Percentiles rank a stretch among this genome's conserved stretches.
phyloP scores from a whole-genome alignment of 2,329 filamentous ascomycete species.

The Fusarium sarcochroum region DNA sequence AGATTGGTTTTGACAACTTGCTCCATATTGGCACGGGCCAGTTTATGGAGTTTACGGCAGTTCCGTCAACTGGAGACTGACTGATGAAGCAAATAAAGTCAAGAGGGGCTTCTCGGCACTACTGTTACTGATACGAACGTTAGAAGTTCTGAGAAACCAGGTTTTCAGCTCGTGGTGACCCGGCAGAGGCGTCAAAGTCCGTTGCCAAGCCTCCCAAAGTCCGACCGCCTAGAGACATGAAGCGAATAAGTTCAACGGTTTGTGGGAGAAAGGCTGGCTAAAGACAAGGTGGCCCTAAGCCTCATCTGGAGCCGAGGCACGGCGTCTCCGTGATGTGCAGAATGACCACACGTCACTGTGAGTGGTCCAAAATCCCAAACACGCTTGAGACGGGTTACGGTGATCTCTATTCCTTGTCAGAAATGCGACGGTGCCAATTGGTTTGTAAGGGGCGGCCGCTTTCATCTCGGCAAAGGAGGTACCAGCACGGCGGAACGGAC shows the following conservation, averaged over 20 bases:
- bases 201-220: constrained; percentile 31
- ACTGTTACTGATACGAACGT: constrained; percentile 2
- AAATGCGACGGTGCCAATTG: constrained; percentile 33
- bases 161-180: constrained; percentile 29
- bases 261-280: constrained; percentile 16
- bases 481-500: constrained; percentile 45
- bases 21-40: constrained; percentile 26
- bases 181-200: constrained; percentile 28
- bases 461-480: constrained; percentile 41
- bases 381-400: constrained; percentile 44
- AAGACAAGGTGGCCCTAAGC: constrained; percentile 21
- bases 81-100: constrained; percentile 2
- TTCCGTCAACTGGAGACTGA: no score
- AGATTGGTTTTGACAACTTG: constrained; percentile 30
- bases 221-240: constrained; percentile 24
- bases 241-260: constrained; percentile 27
- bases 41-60: constrained; percentile 3
- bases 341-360: constrained; percentile 16
- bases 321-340: constrained; percentile 45
- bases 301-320: constrained; percentile 39
- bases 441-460: constrained; percentile 30
- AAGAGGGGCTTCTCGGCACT: constrained; percentile 9
- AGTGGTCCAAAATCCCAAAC: constrained; percentile 44
- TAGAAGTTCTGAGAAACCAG: constrained; percentile 24
- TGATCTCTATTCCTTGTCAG: constrained; percentile 33